Percentiles rank a stretch among this genome's conserved stretches.
Evolutionary conservation across 441 rosid species (phyloP).

Genomic region (Adansonia rubrostipa): DNA sequence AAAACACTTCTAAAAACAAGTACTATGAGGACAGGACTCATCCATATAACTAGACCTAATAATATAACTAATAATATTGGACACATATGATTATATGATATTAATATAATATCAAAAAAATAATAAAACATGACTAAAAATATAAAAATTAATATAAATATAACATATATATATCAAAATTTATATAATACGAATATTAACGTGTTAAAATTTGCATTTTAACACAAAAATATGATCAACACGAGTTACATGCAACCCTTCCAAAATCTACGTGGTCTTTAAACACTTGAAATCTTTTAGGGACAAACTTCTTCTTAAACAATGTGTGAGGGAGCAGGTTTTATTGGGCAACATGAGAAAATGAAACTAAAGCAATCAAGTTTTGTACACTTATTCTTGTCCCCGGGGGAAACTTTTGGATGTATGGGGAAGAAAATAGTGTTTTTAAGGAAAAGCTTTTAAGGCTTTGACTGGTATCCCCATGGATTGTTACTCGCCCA

Average conservation of each 20-base stretch:
- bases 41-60: background rate
- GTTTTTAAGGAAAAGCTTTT: constrained; percentile 11
- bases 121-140: background rate
- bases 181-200: background rate
- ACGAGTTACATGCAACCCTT: background rate
- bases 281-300: background rate
- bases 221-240: too few species aligned
- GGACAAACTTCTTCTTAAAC: too few species aligned
- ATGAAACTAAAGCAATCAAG: too few species aligned
- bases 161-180: background rate
- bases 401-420: background rate
- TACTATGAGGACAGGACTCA: background rate
- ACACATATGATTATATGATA: too few species aligned
- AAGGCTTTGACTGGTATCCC: constrained; percentile 66
- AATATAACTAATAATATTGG: too few species aligned
- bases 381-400: too few species aligned
- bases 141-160: background rate
- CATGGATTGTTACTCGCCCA: constrained; percentile 70
- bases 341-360: too few species aligned
- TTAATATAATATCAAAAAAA: too few species aligned
- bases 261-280: too few species aligned
- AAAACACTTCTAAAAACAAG: background rate
- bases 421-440: background rate
- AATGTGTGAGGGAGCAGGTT: too few species aligned
- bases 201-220: background rate